These are phyloP conservation scores for Trichoderma sp. DNA, from an alignment of 2,329 filamentous ascomycete species.

Conservation along the genomic window DNA sequence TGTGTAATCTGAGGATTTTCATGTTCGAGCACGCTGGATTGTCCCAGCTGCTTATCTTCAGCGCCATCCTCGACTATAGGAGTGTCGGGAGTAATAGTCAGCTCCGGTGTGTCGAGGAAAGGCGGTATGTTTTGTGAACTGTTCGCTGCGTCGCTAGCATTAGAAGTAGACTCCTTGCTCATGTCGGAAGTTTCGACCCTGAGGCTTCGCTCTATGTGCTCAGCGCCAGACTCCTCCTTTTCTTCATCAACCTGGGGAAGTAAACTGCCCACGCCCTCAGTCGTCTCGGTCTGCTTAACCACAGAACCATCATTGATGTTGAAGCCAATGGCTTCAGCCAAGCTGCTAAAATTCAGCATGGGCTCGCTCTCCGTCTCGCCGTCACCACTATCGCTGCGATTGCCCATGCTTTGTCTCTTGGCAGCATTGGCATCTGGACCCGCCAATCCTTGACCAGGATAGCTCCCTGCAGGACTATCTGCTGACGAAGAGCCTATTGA, in stretches of 20 bases:
- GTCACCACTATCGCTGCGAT: slow-evolving; percentile 53
- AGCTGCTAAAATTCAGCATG: slow-evolving; percentile 88
- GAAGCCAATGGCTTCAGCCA: slow-evolving; percentile 81
- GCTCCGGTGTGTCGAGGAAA: slow-evolving; percentile 43
- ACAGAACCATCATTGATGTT: slow-evolving; percentile 54
- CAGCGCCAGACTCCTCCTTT: slow-evolving; percentile 41
- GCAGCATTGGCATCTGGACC: slow-evolving; percentile 46
- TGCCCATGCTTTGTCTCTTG: slow-evolving; percentile 56
- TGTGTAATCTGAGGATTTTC: slow-evolving; percentile 1
- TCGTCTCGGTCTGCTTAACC: slow-evolving; percentile 36
- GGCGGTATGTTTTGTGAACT: slow-evolving; percentile 12
- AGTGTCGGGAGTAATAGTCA: slow-evolving; percentile 57
- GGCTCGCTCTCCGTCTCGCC: slow-evolving; percentile 65
- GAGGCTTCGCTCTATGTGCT: slow-evolving; percentile 38
- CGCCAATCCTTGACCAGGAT: slow-evolving; percentile 43
- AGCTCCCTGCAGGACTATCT: slow-evolving; percentile 66
- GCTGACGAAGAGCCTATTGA: slow-evolving; percentile 77
- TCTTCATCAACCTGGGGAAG: slow-evolving; percentile 47
- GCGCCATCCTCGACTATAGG: slow-evolving; percentile 44
- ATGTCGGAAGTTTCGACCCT: slow-evolving; percentile 7
- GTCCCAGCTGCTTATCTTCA: slow-evolving; percentile 51
- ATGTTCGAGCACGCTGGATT: slow-evolving; percentile 37
- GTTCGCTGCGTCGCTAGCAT: neutral
- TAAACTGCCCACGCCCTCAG: slow-evolving; percentile 34
- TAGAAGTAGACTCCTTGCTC: slow-evolving; percentile 5